These are phyloP conservation scores for Neospermospora avenae DNA, from an alignment of 2,329 filamentous ascomycete species.

Conservation along the genomic window DNA sequence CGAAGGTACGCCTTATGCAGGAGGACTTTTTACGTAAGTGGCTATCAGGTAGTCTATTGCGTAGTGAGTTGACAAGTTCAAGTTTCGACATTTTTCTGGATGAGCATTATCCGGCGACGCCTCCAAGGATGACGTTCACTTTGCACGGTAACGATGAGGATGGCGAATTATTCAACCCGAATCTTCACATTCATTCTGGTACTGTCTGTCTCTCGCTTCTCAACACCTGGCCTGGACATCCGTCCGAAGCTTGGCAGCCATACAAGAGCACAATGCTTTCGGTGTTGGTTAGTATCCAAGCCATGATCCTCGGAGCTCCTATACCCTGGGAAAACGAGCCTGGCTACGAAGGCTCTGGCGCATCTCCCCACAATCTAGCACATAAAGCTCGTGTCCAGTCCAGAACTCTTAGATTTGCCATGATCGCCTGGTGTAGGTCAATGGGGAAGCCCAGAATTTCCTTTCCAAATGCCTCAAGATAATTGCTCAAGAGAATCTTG, in stretches of 20 bases:
- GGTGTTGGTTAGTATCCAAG: conserved; percentile 26
- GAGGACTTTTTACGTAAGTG: conserved; percentile 25
- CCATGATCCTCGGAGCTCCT: conserved; percentile 27
- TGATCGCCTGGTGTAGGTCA: conserved; percentile 27
- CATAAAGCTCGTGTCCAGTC: conserved; percentile 20
- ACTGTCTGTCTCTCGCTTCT: conserved; percentile 20
- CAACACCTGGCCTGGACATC: conserved; percentile 20
- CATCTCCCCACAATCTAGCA: conserved; percentile 4
- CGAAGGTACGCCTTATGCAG: conserved; percentile 26
- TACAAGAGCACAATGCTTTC: conserved; percentile 26
- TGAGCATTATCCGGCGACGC: conserved; percentile 20
- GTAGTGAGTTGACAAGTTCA: not conserved
- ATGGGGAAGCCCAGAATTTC: no score
- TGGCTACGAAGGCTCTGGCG: conserved; percentile 11
- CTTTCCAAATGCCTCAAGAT: no score
- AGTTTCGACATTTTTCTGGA: conserved; percentile 26
- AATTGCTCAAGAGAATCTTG: no score
- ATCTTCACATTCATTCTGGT: conserved; percentile 22
- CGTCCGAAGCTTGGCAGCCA: conserved; percentile 24
- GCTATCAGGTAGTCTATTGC: no score
- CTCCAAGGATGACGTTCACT: conserved; percentile 24
- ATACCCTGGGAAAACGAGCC: conserved; percentile 27
- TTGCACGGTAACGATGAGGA: conserved; percentile 24
- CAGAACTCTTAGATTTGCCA: conserved; percentile 23
- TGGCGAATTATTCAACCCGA: conserved; percentile 24